Base-by-base conservation (phyloP, 345 rosid genomes). In the Hibiscus mutabilis region DNA sequence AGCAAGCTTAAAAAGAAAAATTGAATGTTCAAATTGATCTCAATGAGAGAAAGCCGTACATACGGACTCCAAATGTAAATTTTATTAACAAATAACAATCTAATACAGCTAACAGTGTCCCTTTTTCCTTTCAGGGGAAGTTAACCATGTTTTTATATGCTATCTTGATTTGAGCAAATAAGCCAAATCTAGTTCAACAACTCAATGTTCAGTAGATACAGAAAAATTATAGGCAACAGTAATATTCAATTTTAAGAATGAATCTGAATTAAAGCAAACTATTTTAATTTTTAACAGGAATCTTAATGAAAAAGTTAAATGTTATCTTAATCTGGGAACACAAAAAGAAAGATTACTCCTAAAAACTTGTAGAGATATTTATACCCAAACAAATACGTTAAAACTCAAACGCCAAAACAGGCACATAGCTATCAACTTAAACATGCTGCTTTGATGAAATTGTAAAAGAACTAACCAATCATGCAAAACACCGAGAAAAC, bases 401-500 rank as follows among this genome's bases (percentile, higher is more conserved):
- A 63, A 65, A 40, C 66, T 59, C 29, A 46, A 46, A 53, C 24
- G 19, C 22, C 60, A 72, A 31, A 60, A 35, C 55, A 63, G 29
- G 29, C 31, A 35, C 49, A 68, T 42, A 31, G 37, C 62, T 21
- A 37, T 51, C 74, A 67, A 42, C 29, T 44, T 29, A 40, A 40
- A 44, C 66, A 21, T 25, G 44, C 35, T 40, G 31, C 63, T 8
- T 58, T 46, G 27, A 49, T 33, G 37, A 40, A 52, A 59, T 25
- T 58, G 59, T 11, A n/a, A 53, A 55, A 66, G 74, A 60, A 82
- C 89, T 79, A 80, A 95, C 99, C 99, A 95, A 75, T 95, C 92
- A 71, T 95, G 99, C 66, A 89, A 51, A 82, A 89, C 98, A 83
- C 98, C 99, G 16, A 92, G 85, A 74, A 86, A 89, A 44, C 99